Evolutionary conservation across 768 basidiomycete genomes (phyloP).

Genomic region (Naematelia aurantialba): DNA sequence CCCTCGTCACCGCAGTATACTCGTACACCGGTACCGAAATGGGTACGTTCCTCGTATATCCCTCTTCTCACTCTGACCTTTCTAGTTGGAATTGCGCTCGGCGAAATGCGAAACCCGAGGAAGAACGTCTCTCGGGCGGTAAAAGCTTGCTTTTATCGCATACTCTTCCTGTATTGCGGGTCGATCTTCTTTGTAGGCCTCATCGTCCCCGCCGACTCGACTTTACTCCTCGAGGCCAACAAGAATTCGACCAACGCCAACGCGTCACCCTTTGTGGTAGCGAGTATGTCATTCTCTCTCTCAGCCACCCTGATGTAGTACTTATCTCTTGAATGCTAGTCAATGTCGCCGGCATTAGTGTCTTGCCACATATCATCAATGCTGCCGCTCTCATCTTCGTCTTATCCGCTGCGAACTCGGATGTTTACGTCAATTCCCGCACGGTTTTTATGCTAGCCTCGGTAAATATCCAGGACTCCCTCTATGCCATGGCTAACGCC

Average conservation of each 20-base stretch:
- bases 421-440: conserved; percentile 24
- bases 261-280: conserved; percentile 79
- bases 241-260: conserved; percentile 55
- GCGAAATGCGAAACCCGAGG: conserved; percentile 19
- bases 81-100: conserved; percentile 31
- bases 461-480: background rate
- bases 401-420: conserved; percentile 20
- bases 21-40: conserved; percentile 34
- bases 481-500: too few relatives aligned
- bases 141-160: conserved; percentile 53
- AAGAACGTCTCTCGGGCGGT: conserved; percentile 13
- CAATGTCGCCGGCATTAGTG: conserved; percentile 65
- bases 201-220: conserved; percentile 67
- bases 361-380: conserved; percentile 40
- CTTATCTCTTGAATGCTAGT: too few relatives aligned
- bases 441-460: conserved; percentile 45
- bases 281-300: too few relatives aligned
- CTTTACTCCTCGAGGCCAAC: conserved; percentile 8
- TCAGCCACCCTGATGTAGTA: too few relatives aligned
- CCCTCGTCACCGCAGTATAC: conserved; percentile 23
- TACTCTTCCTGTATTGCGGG: conserved; percentile 50
- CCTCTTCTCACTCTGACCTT: too few relatives aligned
- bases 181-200: conserved; percentile 56
- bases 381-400: conserved; percentile 8
- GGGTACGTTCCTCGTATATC: too few relatives aligned